Base-by-base conservation (phyloP, 148 eudicot genomes). In the Rhododendron henanense region DNA sequence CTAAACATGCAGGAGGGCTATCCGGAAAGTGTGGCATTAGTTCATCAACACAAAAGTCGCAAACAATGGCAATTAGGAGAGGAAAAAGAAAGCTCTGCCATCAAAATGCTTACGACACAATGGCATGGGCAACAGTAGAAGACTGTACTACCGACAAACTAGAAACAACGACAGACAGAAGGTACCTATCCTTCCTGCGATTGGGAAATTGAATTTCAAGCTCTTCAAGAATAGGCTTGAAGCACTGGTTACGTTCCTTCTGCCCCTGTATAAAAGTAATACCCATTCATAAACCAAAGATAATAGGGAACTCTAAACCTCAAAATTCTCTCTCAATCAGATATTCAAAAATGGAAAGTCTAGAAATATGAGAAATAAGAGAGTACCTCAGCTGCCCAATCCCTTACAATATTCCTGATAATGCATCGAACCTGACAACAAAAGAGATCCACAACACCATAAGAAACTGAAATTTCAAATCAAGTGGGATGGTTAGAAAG, bases 301-400 rank as follows among this genome's bases (percentile, higher is more conserved):
- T 84, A 33, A 33, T 4, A 74, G 67, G 14, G 10, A 59, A 41
- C 57, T 21, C 28, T 61, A 23, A 59, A 45, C 69, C 6, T 14
- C 79, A 76, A 76, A 45, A 35, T 73, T 8, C 61, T 77, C 33
- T 83, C 53, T 57, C 35, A 28, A 85, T 47, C 48, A n/a, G 65
- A 19, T 44, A 80, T 79, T 10, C 37, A 84, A 77, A 57, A 76
- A 87, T 8, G 75, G 77, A 81, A 80, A 44, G 80, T 74, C 28
- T 15, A 61, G 57, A 80, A 71, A 71, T 31, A 82, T 44, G 45
- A 59, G 79, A 55, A 88, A 82, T 76, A 28, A 83, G 78, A 69
- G 55, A 87, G 84, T 85, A 97, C 99, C 99, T 97, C 99, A 78
- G 92, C 78, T 44, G 95, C 98, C 99, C 99, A 97, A 90, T 97